These are phyloP conservation scores for Atkinsonella texensis DNA, from an alignment of 2,329 filamentous ascomycete genomes.

Conservation along the genomic window DNA sequence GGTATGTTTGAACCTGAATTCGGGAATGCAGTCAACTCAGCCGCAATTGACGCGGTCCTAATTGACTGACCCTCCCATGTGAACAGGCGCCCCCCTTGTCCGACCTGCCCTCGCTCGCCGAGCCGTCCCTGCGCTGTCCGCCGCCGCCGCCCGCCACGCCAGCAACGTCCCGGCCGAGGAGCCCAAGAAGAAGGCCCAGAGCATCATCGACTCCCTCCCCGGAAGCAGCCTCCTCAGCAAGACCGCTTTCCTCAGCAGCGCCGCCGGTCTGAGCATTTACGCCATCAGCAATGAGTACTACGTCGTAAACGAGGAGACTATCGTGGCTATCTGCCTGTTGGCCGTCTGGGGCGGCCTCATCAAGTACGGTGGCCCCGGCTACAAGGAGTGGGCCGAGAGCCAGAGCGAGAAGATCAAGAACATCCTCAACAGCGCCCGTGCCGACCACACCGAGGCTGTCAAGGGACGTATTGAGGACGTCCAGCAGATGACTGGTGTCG, in stretches of 20 bases:
- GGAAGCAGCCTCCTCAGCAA: conserved; percentile 90
- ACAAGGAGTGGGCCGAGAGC: conserved; percentile 81
- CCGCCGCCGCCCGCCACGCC: conserved; percentile 54
- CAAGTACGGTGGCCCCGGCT: conserved; percentile 86
- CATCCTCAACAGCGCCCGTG: conserved; percentile 87
- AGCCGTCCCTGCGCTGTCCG: conserved; percentile 61
- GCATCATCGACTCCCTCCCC: conserved; percentile 83
- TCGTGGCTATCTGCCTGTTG: conserved; percentile 84
- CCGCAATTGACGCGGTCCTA: conserved; percentile 3
- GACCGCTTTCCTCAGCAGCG: conserved; percentile 90
- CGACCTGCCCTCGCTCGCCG: conserved; percentile 69
- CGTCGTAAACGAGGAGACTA: conserved; percentile 97
- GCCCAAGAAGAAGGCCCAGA: conserved; percentile 94
- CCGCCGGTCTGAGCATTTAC: conserved; percentile 80
- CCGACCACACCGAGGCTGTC: conserved; percentile 91
- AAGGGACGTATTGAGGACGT: conserved; percentile 90
- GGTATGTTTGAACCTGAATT: conserved; percentile 48
- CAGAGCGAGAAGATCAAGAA: conserved; percentile 88
- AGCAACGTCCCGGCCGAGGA: conserved; percentile 75
- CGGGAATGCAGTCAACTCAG: conserved; percentile 17
- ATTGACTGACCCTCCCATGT: conserved; percentile 2
- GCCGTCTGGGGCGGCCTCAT: conserved; percentile 86
- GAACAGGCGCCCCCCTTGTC: conserved; percentile 75
- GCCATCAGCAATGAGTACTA: conserved; percentile 99
- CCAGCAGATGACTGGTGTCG: conserved; percentile 84